A percentile compares a stretch with the other conserved stretches of the same genome.
Evolutionary conservation across 2,329 filamentous ascomycete species (phyloP).

Genomic region (Neofusicoccum cordaticola): DNA sequence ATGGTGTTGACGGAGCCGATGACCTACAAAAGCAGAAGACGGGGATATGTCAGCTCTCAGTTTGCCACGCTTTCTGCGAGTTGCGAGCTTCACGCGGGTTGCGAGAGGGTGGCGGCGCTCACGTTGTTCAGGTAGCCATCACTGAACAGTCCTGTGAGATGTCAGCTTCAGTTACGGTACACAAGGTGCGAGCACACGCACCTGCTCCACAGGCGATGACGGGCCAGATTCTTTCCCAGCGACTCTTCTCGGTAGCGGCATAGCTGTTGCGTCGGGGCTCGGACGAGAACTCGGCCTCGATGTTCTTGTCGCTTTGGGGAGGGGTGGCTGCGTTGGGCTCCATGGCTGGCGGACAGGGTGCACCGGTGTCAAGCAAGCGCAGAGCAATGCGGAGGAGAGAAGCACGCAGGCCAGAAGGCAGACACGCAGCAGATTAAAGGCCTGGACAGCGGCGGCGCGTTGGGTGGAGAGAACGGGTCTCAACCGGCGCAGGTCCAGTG

Average conservation of each 20-base stretch:
- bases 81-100: not conserved
- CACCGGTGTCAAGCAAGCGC: not conserved
- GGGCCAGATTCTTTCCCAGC: conserved; percentile 58
- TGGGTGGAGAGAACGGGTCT: not conserved
- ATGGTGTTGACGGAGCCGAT: conserved; percentile 86
- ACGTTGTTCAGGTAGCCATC: conserved; percentile 92
- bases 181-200: not conserved
- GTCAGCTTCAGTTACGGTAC: not conserved
- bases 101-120: conserved; percentile 21
- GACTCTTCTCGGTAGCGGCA: conserved; percentile 30
- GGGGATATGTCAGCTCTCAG: too few species aligned
- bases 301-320: not conserved
- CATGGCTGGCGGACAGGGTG: not conserved
- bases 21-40: conserved; percentile 50
- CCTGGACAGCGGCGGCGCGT: not conserved
- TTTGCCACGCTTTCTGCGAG: too few species aligned
- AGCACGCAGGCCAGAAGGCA: not conserved
- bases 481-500: not conserved
- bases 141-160: conserved; percentile 76
- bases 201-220: conserved; percentile 73
- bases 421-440: not conserved
- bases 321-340: not conserved
- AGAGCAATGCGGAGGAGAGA: not conserved
- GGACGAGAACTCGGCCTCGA: not conserved
- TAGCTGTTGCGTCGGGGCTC: conserved; percentile 5